phyloP scores from a whole-genome alignment of 768 basidiomycete genomes.

The Lanmaoa rubissima region DNA sequence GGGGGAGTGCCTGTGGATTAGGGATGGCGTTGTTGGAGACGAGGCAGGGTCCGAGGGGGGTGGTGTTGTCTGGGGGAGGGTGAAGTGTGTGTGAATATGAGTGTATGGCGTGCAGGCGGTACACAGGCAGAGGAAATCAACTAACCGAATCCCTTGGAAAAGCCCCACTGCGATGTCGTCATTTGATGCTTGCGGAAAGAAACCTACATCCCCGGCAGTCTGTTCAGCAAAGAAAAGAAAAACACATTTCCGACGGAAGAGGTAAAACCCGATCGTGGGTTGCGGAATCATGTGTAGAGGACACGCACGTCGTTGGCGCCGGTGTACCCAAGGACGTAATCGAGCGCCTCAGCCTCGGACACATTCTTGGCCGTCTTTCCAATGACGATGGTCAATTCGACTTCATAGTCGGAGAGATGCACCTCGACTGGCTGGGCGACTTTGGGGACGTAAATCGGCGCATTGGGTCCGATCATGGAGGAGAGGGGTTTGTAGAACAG shows the following conservation, averaged over 20 bases:
- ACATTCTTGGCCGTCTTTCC: slow-evolving; percentile 82
- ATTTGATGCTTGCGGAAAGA: slow-evolving; percentile 84
- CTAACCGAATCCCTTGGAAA: slow-evolving; percentile 84
- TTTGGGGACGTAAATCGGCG: slow-evolving; percentile 61
- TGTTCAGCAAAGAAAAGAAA: neutral
- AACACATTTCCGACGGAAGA: neutral
- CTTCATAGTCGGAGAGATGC: slow-evolving; percentile 80
- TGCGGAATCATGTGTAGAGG: neutral
- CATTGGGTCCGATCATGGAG: slow-evolving; percentile 68
- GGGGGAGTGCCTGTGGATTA: slow-evolving; percentile 61
- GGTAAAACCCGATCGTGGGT: neutral
- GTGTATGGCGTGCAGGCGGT: neutral
- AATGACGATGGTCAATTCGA: slow-evolving; percentile 78
- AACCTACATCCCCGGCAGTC: slow-evolving; percentile 31
- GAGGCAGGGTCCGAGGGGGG: slow-evolving; percentile 78
- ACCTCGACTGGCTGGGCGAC: slow-evolving; percentile 67
- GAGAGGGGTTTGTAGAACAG: slow-evolving; percentile 79
- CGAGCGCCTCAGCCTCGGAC: slow-evolving; percentile 73
- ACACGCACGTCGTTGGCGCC: slow-evolving; percentile 69
- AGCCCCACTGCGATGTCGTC: slow-evolving; percentile 81
- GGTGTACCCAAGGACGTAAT: slow-evolving; percentile 84
- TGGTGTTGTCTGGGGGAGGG: slow-evolving; percentile 34
- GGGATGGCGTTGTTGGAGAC: slow-evolving; percentile 63
- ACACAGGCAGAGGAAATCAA: neutral
- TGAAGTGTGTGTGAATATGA: neutral